Percentiles rank a stretch among this genome's conserved stretches.
phyloP scores from a whole-genome alignment of 1,284 basidiomycete genomes.

The Hymenochaete sp. region DNA sequence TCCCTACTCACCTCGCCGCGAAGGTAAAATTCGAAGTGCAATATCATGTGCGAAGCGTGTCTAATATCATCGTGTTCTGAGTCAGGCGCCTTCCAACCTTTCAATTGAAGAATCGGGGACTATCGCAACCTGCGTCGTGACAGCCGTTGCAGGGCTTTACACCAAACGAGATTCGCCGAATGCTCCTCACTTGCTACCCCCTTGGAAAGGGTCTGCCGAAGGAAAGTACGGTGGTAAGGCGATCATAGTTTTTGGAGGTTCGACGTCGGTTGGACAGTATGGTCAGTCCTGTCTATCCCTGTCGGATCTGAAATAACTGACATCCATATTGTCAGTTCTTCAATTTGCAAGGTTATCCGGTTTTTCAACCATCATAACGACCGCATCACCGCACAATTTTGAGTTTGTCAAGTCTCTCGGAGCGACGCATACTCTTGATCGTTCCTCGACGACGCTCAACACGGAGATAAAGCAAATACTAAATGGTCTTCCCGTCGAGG shows the following conservation, averaged over 20 bases:
- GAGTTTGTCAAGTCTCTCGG: conserved; percentile 39
- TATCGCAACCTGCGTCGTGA: conserved; percentile 22
- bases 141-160: conserved; percentile 26
- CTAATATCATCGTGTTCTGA: background rate
- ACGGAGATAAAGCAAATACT: conserved; percentile 18
- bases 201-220: conserved; percentile 21
- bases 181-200: conserved; percentile 5
- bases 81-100: conserved; percentile 33
- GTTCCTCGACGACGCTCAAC: conserved; percentile 22
- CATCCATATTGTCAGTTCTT: conserved; percentile 23
- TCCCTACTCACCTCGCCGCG: conserved; percentile 32
- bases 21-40: conserved; percentile 29
- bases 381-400: conserved; percentile 36
- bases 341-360: conserved; percentile 41
- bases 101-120: conserved; percentile 37
- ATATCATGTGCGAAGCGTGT: background rate
- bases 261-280: conserved; percentile 32
- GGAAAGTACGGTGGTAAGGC: conserved; percentile 23
- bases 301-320: background rate
- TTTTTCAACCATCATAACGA: conserved; percentile 40
- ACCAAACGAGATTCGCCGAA: conserved; percentile 3
- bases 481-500: conserved; percentile 10
- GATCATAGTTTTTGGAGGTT: conserved; percentile 31
- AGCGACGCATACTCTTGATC: conserved; percentile 39
- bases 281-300: conserved; percentile 1